Percentiles rank a stretch among this genome's conserved stretches.
These are phyloP conservation scores for Mediolabrus comicus DNA, from an alignment of 108 stramenopile genomes.

Conservation along the genomic window DNA sequence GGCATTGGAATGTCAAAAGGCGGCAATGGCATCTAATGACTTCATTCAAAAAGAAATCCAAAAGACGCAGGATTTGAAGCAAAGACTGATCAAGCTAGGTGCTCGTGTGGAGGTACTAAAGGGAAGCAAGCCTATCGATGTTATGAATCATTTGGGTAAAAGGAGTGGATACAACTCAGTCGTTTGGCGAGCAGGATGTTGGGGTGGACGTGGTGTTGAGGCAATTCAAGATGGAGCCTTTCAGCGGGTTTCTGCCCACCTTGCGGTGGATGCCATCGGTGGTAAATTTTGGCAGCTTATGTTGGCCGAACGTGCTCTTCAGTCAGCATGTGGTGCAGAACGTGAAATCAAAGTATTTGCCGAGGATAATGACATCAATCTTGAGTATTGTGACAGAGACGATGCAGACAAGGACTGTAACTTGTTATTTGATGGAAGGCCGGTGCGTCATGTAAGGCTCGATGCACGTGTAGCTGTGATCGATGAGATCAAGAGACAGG, in stretches of 20 bases:
- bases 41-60: constrained; percentile 70
- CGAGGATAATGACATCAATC: constrained; percentile 69
- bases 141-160: constrained; percentile 83
- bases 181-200: constrained; percentile 87
- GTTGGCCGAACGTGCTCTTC: constrained; percentile 83
- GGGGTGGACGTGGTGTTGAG: constrained; percentile 64
- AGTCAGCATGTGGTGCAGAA: constrained; percentile 83
- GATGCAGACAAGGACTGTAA: constrained; percentile 75
- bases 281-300: constrained; percentile 90
- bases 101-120: constrained; percentile 71
- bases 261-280: constrained; percentile 83
- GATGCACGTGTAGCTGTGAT: constrained; percentile 69
- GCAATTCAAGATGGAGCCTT: constrained; percentile 83
- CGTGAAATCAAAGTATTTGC: constrained; percentile 82
- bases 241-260: constrained; percentile 83
- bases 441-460: constrained; percentile 82
- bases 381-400: constrained; percentile 84
- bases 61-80: constrained; percentile 60
- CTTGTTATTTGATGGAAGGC: constrained; percentile 73
- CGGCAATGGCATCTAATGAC: constrained; percentile 63
- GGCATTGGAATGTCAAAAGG: constrained; percentile 66
- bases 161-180: constrained; percentile 75
- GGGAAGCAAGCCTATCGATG: constrained; percentile 76
- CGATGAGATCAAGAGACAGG: constrained; percentile 66
- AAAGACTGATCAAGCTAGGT: constrained; percentile 55